Evolutionary conservation across 1,139 yeast species (phyloP).

Genomic region (Debaryomyces subglobosus): DNA sequence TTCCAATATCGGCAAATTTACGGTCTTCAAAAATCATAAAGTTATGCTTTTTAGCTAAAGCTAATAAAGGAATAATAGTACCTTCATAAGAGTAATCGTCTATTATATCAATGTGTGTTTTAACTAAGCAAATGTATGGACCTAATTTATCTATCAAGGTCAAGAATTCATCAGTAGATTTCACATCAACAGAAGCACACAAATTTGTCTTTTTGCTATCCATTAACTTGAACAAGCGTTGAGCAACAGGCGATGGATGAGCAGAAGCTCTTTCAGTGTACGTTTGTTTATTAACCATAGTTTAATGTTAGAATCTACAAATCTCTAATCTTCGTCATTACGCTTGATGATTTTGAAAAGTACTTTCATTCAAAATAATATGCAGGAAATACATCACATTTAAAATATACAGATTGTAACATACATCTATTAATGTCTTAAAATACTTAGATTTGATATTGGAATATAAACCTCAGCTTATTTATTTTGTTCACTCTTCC

Average conservation of each 20-base stretch:
- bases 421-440: neutral
- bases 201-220: conserved; percentile 80
- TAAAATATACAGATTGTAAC: neutral
- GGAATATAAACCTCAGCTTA: neutral
- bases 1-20: conserved; percentile 99
- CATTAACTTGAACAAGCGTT: conserved; percentile 73
- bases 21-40: conserved; percentile 94
- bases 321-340: neutral
- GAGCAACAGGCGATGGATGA: conserved; percentile 81
- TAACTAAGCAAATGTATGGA: conserved; percentile 87
- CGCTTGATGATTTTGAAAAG: neutral
- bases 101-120: conserved; percentile 92
- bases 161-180: conserved; percentile 74
- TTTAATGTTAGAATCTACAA: neutral
- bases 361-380: neutral
- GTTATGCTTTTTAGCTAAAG: conserved; percentile 71
- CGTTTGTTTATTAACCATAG: conserved; percentile 33
- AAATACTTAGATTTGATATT: neutral
- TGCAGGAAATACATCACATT: neutral
- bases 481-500: neutral
- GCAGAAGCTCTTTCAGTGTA: conserved; percentile 70
- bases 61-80: conserved; percentile 74
- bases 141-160: conserved; percentile 77
- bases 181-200: conserved; percentile 96
- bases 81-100: conserved; percentile 84